These are phyloP conservation scores for Myxozyma sirexii DNA, from an alignment of 805 yeast species.

Conservation along the genomic window DNA sequence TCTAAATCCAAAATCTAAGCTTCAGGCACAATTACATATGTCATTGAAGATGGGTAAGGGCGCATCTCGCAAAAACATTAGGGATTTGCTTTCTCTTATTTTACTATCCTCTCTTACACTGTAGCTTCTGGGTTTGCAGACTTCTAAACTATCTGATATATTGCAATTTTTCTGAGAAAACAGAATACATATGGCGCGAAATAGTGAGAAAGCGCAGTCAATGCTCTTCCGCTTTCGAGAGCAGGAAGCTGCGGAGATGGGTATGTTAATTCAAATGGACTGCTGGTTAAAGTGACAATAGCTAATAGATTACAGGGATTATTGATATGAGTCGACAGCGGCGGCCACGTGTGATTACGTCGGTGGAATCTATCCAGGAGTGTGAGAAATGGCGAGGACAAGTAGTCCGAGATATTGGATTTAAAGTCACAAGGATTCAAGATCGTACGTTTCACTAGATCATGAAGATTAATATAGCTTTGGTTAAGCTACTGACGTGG, in stretches of 20 bases:
- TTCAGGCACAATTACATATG: no score
- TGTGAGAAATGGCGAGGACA: constrained; percentile 73
- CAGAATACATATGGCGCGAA: constrained; percentile 62
- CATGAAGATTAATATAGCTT: constrained; percentile 4
- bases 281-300: neutral
- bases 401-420: constrained; percentile 64
- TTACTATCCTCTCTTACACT: no score
- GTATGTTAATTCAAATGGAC: constrained; percentile 37
- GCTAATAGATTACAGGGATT: constrained; percentile 37
- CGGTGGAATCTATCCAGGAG: constrained; percentile 58
- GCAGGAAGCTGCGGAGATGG: constrained; percentile 60
- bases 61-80: no score
- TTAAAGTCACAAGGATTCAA: constrained; percentile 61
- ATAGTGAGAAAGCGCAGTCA: constrained; percentile 74
- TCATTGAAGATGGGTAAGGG: no score
- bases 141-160: neutral
- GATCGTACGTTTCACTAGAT: constrained; percentile 47
- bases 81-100: no score
- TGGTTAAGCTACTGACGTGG: neutral
- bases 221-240: constrained; percentile 67
- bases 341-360: constrained; percentile 63
- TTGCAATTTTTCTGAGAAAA: neutral
- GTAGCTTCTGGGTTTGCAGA: no score
- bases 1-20: no score
- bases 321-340: constrained; percentile 57